These are phyloP conservation scores for Xenoacremonium recifei DNA, from an alignment of 2,329 filamentous ascomycete genomes.

Conservation along the genomic window DNA sequence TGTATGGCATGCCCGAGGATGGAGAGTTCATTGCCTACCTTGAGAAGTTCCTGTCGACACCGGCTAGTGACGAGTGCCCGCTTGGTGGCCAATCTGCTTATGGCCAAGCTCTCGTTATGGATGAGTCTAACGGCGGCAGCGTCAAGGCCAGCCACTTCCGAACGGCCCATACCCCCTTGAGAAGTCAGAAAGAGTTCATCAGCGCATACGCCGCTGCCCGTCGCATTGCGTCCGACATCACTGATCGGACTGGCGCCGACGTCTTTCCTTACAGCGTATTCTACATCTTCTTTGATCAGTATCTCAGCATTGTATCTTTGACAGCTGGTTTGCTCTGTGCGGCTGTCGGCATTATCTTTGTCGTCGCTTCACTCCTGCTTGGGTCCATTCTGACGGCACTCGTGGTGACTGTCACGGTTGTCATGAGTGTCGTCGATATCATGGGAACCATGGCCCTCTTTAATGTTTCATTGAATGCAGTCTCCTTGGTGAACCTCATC, in stretches of 20 bases:
- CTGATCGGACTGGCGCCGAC: conserved; percentile 67
- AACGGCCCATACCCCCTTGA: conserved; percentile 81
- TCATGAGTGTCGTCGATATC: conserved; percentile 93
- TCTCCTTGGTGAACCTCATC: conserved; percentile 92
- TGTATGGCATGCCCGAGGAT: conserved; percentile 89
- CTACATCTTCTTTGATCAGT: conserved; percentile 99
- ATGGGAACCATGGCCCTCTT: conserved; percentile 92
- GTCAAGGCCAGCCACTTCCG: conserved; percentile 89
- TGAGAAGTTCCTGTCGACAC: conserved; percentile 75
- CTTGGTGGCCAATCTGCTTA: conserved; percentile 88
- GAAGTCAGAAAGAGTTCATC: conserved; percentile 91
- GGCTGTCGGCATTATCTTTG: conserved; percentile 81
- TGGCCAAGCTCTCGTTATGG: conserved; percentile 77
- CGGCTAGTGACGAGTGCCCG: conserved; percentile 81
- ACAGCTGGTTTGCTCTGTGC: conserved; percentile 78
- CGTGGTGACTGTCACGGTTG: conserved; percentile 81
- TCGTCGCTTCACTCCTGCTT: conserved; percentile 75
- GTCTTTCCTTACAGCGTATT: conserved; percentile 97
- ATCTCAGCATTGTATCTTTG: conserved; percentile 77
- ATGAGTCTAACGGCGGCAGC: conserved; percentile 61
- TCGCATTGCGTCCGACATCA: conserved; percentile 79
- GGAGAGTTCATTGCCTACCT: conserved; percentile 88
- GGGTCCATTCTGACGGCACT: conserved; percentile 80
- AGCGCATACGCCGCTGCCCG: conserved; percentile 84
- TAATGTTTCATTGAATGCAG: conserved; percentile 87